A percentile compares a stretch with the other conserved stretches of the same genome.
These are phyloP conservation scores for Trametes pubescens DNA, from an alignment of 1,284 basidiomycete genomes.

Conservation along the genomic window DNA sequence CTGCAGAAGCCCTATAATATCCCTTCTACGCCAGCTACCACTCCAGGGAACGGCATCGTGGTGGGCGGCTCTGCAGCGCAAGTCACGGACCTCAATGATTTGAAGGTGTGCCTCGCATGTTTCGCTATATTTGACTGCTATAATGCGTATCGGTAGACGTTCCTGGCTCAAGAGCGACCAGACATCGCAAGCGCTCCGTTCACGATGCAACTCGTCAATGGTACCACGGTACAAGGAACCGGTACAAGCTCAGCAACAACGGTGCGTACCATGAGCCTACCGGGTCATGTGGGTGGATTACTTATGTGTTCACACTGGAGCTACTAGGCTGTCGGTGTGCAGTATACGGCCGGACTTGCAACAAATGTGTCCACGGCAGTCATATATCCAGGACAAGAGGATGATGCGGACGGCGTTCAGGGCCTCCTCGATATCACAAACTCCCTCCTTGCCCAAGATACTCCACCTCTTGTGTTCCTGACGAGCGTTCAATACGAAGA, in stretches of 20 bases:
- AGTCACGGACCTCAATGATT: neutral
- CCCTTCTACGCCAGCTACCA: slow-evolving; percentile 52
- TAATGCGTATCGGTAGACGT: slow-evolving; percentile 50
- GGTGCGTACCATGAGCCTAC: too few species aligned
- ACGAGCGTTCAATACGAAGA: too few species aligned
- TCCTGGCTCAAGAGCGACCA: slow-evolving; percentile 55
- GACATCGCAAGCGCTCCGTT: slow-evolving; percentile 55
- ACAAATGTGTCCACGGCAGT: too few species aligned
- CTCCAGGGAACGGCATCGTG: slow-evolving; percentile 56
- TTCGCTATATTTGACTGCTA: too few species aligned
- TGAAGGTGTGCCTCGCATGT: neutral
- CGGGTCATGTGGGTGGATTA: too few species aligned
- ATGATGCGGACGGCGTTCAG: slow-evolving; percentile 25
- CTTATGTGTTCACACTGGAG: too few species aligned
- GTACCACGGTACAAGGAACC: neutral
- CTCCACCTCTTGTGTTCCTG: slow-evolving; percentile 42
- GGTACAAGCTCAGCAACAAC: too few species aligned
- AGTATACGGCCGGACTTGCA: too few species aligned
- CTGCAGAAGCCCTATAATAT: slow-evolving; percentile 60
- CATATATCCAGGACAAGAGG: neutral
- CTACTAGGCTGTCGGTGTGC: too few species aligned
- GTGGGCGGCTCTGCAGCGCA: slow-evolving; percentile 37
- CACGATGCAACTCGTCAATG: slow-evolving; percentile 28
- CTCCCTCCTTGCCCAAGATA: slow-evolving; percentile 36
- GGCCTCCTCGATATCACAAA: slow-evolving; percentile 44